Evolutionary conservation across 371 early-diverging fungal species (phyloP).

Genomic region (Haplosporangium sp.): DNA sequence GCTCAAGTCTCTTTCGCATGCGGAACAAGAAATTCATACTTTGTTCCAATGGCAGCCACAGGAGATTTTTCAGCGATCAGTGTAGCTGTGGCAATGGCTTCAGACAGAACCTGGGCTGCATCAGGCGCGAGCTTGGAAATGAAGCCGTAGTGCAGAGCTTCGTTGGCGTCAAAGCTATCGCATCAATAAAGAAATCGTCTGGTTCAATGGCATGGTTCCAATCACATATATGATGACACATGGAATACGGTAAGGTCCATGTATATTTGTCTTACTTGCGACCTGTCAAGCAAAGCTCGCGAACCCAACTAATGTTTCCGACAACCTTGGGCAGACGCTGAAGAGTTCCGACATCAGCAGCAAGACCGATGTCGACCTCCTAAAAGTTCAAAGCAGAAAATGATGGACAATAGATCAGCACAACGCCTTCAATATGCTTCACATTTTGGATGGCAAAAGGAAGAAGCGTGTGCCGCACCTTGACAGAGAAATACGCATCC

Average conservation of each 20-base stretch:
- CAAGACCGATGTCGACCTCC: slow-evolving; percentile 93
- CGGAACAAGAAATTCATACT: slow-evolving; percentile 59
- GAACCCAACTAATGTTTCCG: slow-evolving; percentile 90
- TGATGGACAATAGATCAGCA: neutral
- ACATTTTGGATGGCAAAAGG: neutral
- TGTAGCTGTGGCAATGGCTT: slow-evolving; percentile 77
- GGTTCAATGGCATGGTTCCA: neutral
- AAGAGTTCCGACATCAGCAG: slow-evolving; percentile 89
- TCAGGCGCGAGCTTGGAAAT: slow-evolving; percentile 75
- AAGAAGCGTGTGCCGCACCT: slow-evolving; percentile 57
- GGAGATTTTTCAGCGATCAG: slow-evolving; percentile 92
- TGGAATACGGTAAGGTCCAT: neutral
- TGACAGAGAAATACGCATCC: slow-evolving; percentile 87
- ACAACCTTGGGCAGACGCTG: slow-evolving; percentile 95
- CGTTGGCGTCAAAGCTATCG: slow-evolving; percentile 72
- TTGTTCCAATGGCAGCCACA: slow-evolving; percentile 87
- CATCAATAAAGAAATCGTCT: neutral
- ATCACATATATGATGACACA: too few species aligned
- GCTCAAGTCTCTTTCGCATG: too few species aligned
- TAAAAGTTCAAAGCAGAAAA: slow-evolving; percentile 14
- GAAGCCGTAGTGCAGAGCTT: slow-evolving; percentile 86
- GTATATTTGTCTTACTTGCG: slow-evolving; percentile 63
- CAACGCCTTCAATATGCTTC: neutral
- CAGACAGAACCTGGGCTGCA: slow-evolving; percentile 66
- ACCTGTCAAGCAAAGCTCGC: slow-evolving; percentile 90